Conservation (phyloP, 1,284 basidiomycete genomes). For the Rhodotorula sp. region DNA sequence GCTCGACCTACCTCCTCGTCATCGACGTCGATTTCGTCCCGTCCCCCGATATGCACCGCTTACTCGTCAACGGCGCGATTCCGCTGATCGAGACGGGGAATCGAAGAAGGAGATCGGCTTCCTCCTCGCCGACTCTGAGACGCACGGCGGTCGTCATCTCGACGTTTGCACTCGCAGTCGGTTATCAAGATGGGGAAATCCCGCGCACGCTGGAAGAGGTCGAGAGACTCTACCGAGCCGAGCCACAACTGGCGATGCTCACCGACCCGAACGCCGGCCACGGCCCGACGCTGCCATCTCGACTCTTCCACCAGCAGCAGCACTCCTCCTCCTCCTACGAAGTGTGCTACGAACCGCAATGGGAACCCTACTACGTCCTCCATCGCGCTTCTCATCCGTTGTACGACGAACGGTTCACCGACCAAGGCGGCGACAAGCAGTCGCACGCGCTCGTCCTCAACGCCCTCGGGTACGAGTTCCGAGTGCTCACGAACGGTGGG, state of each 20-base stretch:
- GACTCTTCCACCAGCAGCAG: conserved; percentile 12
- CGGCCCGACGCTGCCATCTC: conserved; percentile 29
- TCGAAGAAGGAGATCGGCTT: background rate
- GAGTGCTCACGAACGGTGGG: background rate
- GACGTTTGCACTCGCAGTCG: conserved; percentile 15
- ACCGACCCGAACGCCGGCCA: conserved; percentile 34
- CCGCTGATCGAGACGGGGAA: conserved; percentile 7
- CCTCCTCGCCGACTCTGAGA: conserved; percentile 25
- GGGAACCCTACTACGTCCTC: conserved; percentile 37
- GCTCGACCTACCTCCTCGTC: conserved; percentile 17
- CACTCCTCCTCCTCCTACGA: background rate
- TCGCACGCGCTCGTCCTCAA: conserved; percentile 27
- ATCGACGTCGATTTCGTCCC: conserved; percentile 35
- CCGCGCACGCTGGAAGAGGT: conserved; percentile 9
- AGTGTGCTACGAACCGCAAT: conserved; percentile 32
- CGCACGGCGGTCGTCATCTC: conserved; percentile 26
- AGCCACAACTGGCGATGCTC: conserved; percentile 13
- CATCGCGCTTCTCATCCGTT: conserved; percentile 26
- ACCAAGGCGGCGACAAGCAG: conserved; percentile 37
- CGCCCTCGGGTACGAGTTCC: conserved; percentile 30
- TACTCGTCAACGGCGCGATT: conserved; percentile 11
- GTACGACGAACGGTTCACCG: conserved; percentile 35
- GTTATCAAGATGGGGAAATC: background rate
- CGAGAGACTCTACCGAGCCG: background rate
- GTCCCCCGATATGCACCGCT: conserved; percentile 21